Evolutionary conservation across 2,329 filamentous ascomycete species (phyloP).

Genomic region (Ceratocystis huliohia): DNA sequence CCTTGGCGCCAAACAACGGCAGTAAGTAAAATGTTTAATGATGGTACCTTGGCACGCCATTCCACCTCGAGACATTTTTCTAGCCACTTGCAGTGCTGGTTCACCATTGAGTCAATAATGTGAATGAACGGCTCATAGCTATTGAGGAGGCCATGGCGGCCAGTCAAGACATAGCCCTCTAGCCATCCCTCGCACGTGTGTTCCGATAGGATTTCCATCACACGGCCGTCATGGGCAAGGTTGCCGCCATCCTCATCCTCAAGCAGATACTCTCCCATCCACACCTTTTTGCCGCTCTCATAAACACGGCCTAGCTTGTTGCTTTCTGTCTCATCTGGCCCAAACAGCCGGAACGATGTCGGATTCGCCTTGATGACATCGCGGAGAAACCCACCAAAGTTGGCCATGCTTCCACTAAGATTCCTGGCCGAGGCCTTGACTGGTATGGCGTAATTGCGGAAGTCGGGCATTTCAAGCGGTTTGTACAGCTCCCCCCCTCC

Average conservation of each 20-base stretch:
- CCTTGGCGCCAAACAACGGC: constrained; percentile 64
- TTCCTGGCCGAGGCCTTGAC: constrained; percentile 48
- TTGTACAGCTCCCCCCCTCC: constrained; percentile 51
- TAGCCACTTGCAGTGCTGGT: constrained; percentile 76
- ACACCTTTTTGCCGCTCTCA: constrained; percentile 63
- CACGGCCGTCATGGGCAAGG: constrained; percentile 51
- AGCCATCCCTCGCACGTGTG: constrained; percentile 72
- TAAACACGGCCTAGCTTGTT: constrained; percentile 66
- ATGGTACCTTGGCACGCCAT: constrained; percentile 61
- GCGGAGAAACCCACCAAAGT: constrained; percentile 53
- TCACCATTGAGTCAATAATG: constrained; percentile 75
- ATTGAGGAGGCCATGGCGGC: constrained; percentile 64
- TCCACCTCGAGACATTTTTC: constrained; percentile 70
- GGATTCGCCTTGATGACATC: constrained; percentile 54
- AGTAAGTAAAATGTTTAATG: constrained; percentile 67
- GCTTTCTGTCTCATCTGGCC: constrained; percentile 69
- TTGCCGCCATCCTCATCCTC: constrained; percentile 66
- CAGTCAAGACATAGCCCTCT: constrained; percentile 64
- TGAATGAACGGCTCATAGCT: constrained; percentile 76
- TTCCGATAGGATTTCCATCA: constrained; percentile 77
- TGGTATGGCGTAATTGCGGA: constrained; percentile 51
- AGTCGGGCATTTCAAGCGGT: constrained; percentile 57
- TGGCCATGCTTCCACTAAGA: constrained; percentile 52
- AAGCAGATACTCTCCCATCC: constrained; percentile 66
- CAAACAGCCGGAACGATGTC: constrained; percentile 60